Conservation (phyloP, 148 eudicot genomes). For the Spergularia bocconei region DNA sequence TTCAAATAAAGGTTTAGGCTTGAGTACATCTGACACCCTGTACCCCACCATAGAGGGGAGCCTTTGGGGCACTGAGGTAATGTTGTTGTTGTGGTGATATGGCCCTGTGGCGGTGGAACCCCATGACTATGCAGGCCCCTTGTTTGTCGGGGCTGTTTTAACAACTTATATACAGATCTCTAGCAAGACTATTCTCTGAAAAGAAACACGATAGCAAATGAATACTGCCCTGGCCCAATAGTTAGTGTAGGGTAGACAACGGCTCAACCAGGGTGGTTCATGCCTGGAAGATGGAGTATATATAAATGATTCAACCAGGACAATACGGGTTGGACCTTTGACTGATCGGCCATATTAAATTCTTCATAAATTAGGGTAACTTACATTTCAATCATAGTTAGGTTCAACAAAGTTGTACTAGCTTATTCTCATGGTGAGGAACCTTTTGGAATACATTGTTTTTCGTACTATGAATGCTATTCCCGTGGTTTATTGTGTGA, state of each 20-base stretch:
- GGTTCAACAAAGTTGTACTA: no score
- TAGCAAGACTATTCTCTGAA: no score
- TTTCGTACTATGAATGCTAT: not conserved
- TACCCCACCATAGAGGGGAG: no score
- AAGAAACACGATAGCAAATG: not conserved
- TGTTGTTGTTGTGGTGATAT: no score
- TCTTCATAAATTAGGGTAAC: not conserved
- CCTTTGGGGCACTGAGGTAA: no score
- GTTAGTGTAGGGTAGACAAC: not conserved
- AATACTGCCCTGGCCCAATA: not conserved
- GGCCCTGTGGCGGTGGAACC: no score
- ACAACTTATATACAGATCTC: no score
- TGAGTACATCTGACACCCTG: no score
- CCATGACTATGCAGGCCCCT: no score
- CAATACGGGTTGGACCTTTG: not conserved
- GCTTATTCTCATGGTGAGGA: no score
- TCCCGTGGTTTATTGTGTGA: not conserved
- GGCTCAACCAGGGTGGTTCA: conserved; percentile 3
- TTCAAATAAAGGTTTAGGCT: no score
- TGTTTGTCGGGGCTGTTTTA: no score
- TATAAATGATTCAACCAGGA: not conserved
- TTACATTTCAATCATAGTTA: not conserved
- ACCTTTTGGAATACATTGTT: not conserved
- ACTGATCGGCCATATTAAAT: not conserved
- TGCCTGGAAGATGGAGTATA: not conserved